Evolutionary conservation across 495 filamentous ascomycete species (phyloP).

Genomic region (Massariosphaeria phaeospora): DNA sequence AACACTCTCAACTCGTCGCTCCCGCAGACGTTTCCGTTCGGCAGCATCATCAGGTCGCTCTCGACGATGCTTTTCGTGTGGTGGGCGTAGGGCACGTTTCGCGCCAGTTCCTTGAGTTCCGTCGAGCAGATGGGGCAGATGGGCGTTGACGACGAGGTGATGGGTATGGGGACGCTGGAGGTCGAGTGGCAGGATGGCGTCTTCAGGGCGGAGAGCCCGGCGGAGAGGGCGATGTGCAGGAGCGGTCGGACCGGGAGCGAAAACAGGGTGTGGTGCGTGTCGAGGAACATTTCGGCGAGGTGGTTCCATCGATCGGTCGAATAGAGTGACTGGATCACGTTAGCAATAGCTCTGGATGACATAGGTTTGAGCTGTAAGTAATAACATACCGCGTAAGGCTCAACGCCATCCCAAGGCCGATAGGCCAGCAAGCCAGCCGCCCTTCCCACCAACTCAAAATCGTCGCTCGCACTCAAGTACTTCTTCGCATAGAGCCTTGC

Average conservation of each 20-base stretch:
- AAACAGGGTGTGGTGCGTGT: slow-evolving; percentile 81
- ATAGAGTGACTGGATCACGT: slow-evolving; percentile 61
- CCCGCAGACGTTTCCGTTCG: slow-evolving; percentile 83
- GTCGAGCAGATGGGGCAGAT: slow-evolving; percentile 94
- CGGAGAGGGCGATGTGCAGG: slow-evolving; percentile 86
- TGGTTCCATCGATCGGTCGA: slow-evolving; percentile 62
- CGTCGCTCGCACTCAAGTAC: slow-evolving; percentile 62
- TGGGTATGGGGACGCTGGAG: slow-evolving; percentile 54
- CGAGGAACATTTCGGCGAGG: slow-evolving; percentile 76
- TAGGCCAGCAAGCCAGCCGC: slow-evolving; percentile 79
- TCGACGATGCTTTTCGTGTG: slow-evolving; percentile 91
- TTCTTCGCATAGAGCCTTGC: slow-evolving; percentile 78
- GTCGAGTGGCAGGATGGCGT: slow-evolving; percentile 87
- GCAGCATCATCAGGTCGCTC: slow-evolving; percentile 76
- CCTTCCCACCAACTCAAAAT: slow-evolving; percentile 57
- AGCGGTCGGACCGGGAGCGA: slow-evolving; percentile 77
- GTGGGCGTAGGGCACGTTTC: slow-evolving; percentile 85
- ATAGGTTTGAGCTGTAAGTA: neutral
- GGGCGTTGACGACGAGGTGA: slow-evolving; percentile 55
- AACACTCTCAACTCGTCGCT: slow-evolving; percentile 66
- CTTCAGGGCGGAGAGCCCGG: slow-evolving; percentile 90
- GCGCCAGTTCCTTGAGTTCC: slow-evolving; percentile 86
- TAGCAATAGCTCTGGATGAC: neutral
- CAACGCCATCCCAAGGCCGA: slow-evolving; percentile 48
- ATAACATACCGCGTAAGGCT: slow-evolving; percentile 57